Conservation (phyloP, 176 grass and related monocot species). For the Thinopyrum elongatum region DNA sequence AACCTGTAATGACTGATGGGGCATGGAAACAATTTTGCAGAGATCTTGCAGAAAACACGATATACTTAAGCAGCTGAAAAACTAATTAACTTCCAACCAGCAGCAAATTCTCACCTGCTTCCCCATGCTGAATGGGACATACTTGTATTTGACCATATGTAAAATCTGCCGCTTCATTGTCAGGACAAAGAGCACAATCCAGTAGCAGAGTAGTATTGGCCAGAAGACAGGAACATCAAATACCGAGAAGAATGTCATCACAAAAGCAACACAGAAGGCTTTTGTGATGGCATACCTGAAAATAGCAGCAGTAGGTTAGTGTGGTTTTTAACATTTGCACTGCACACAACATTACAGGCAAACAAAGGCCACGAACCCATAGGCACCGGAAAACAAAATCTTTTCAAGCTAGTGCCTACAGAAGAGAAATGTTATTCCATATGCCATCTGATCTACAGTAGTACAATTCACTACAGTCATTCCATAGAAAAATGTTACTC, state of each 20-base stretch:
- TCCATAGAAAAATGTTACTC: neutral
- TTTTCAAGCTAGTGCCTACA: neutral
- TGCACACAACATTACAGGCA: neutral
- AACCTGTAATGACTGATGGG: neutral
- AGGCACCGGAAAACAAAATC: neutral
- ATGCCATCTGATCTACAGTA: neutral
- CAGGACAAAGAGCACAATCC: conserved; percentile 79
- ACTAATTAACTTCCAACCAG: neutral
- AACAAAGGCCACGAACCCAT: neutral
- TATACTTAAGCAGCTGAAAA: neutral
- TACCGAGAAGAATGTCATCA: conserved; percentile 91
- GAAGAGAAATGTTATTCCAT: no score
- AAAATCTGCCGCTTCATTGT: conserved; percentile 90
- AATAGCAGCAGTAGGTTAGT: conserved; percentile 18
- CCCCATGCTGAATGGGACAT: conserved; percentile 72
- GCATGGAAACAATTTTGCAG: neutral
- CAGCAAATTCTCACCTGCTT: conserved; percentile 65
- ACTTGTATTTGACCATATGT: conserved; percentile 89
- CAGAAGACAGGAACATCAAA: conserved; percentile 93
- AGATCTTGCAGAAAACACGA: neutral
- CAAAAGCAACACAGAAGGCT: conserved; percentile 74
- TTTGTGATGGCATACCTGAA: conserved; percentile 86
- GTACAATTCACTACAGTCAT: neutral
- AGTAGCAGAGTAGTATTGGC: conserved; percentile 86
- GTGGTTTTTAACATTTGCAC: neutral